These are phyloP conservation scores for Mediolabrus comicus DNA, from an alignment of 108 stramenopile species.

Conservation along the genomic window DNA sequence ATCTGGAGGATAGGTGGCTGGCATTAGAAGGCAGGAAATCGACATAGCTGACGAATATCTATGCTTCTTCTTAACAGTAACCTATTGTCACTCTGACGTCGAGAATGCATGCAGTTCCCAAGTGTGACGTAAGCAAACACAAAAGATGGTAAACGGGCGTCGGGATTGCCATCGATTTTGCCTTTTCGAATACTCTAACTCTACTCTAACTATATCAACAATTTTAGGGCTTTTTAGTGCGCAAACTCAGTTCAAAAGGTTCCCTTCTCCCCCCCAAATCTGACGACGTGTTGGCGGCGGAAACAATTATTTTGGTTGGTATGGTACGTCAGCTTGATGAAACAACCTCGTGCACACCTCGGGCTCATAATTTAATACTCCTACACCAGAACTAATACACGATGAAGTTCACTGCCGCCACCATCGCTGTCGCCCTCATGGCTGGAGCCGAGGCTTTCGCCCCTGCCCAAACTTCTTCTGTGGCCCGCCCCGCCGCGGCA, in stretches of 20 bases:
- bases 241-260: background rate
- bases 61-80: no score
- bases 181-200: no score
- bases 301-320: background rate
- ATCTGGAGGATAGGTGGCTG: conserved; percentile 9
- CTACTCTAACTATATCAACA: background rate
- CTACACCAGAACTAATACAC: background rate
- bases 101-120: no score
- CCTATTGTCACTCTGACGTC: no score
- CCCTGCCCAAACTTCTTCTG: background rate
- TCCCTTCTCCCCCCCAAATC: background rate
- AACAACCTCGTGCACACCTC: background rate
- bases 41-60: no score
- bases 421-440: background rate
- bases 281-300: background rate
- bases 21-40: no score
- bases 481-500: background rate
- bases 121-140: no score
- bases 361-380: background rate
- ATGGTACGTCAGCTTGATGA: background rate
- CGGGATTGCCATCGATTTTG: no score
- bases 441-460: background rate
- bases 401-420: background rate
- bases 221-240: background rate
- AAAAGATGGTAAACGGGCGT: no score